Conservation (phyloP, 805 yeast genomes). For the Vanderwaltozyma verrucispora region DNA sequence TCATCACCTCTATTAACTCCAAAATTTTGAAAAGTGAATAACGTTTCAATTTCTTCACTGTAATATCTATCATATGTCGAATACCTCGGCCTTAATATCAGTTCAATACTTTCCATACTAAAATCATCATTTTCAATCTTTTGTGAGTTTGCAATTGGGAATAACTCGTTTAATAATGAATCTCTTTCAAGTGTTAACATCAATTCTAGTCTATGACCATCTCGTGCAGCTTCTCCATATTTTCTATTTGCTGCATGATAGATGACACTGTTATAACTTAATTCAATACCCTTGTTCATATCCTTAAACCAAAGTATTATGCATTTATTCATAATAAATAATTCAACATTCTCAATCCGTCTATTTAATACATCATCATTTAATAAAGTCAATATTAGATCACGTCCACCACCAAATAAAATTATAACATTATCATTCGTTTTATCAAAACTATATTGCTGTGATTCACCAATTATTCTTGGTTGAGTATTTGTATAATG, state of each 20-base stretch:
- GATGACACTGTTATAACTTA: conserved; percentile 26
- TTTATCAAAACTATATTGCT: neutral
- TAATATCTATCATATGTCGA: conserved; percentile 30
- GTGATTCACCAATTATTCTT: conserved; percentile 6
- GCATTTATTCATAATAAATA: conserved; percentile 31
- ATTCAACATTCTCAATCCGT: conserved; percentile 17
- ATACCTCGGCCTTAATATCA: conserved; percentile 29
- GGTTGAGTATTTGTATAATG: conserved; percentile 26
- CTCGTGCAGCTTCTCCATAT: conserved; percentile 5
- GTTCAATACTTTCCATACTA: conserved; percentile 21
- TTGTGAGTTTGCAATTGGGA: conserved; percentile 7
- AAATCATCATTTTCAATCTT: neutral
- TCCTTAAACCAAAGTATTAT: conserved; percentile 33
- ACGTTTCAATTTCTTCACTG: conserved; percentile 26
- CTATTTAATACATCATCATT: neutral
- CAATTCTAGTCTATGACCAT: conserved; percentile 22
- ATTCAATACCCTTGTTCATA: conserved; percentile 29
- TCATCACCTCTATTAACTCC: conserved; percentile 34
- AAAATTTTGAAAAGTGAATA: conserved; percentile 30
- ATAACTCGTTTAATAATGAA: conserved; percentile 13
- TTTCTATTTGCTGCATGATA: conserved; percentile 24
- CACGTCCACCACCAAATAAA: conserved; percentile 35
- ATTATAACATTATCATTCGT: conserved; percentile 13
- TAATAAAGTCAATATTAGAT: conserved; percentile 20
- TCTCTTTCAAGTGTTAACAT: conserved; percentile 23